Evolutionary conservation across 352 stramenopile genomes (phyloP).

Genomic region (Pythium dissotocum): DNA sequence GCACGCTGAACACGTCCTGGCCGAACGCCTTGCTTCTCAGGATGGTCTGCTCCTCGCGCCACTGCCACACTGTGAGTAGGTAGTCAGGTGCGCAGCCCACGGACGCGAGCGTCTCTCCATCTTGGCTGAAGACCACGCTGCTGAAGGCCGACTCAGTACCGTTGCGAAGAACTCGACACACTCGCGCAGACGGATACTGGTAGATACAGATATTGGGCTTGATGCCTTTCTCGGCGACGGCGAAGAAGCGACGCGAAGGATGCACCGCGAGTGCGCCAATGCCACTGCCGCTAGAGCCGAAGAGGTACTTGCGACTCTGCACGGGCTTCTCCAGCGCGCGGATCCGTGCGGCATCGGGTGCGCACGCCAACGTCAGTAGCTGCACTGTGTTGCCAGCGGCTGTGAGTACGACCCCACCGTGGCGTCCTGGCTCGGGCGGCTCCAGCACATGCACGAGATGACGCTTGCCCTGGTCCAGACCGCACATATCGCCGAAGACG

Average conservation of each 20-base stretch:
- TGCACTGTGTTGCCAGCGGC: conserved; percentile 76
- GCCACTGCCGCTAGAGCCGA: conserved; percentile 66
- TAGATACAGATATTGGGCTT: conserved; percentile 90
- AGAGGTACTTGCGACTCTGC: conserved; percentile 49
- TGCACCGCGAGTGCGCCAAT: conserved; percentile 76
- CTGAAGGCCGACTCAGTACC: conserved; percentile 86
- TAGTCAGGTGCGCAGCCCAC: conserved; percentile 89
- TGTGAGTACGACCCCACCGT: conserved; percentile 65
- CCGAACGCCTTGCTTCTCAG: conserved; percentile 93
- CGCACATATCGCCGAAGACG: conserved; percentile 64
- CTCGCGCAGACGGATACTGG: conserved; percentile 71
- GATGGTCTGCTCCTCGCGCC: conserved; percentile 87
- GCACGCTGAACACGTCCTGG: conserved; percentile 93
- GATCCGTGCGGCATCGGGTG: conserved; percentile 5
- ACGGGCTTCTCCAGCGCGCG: conserved; percentile 20
- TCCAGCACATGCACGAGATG: conserved; percentile 73
- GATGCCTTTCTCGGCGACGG: conserved; percentile 87
- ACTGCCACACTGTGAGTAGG: conserved; percentile 93
- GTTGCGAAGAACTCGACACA: conserved; percentile 76
- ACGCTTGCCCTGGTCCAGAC: conserved; percentile 66
- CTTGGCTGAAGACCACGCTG: conserved; percentile 68
- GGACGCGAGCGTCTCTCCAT: conserved; percentile 88
- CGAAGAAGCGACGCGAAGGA: conserved; percentile 71
- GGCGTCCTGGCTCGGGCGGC: conserved; percentile 24
- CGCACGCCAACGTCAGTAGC: conserved; percentile 49